Percentiles rank a stretch among this genome's conserved stretches.
These are phyloP conservation scores for Nicotiana tabacum DNA, from an alignment of 257 asterid species.

Conservation along the genomic window DNA sequence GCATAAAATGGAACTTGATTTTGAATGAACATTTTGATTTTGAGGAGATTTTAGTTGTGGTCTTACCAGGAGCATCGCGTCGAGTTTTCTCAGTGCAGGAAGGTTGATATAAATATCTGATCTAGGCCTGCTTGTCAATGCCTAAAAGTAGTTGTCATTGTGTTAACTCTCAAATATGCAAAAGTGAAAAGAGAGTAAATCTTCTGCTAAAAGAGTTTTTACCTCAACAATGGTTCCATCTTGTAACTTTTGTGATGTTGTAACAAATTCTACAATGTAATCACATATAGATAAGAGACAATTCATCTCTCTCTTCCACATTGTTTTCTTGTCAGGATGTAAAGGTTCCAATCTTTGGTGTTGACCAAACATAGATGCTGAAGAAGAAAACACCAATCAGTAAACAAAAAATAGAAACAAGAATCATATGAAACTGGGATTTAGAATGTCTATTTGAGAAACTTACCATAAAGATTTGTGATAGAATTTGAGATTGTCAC, in stretches of 20 bases:
- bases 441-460: background rate
- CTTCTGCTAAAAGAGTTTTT: background rate
- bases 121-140: conserved; percentile 73
- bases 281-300: conserved; percentile 73
- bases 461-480: conserved; percentile 78
- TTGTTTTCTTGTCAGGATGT: conserved; percentile 50
- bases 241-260: conserved; percentile 43
- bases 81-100: conserved; percentile 77
- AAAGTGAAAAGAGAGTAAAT: background rate
- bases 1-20: background rate
- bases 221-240: conserved; percentile 77
- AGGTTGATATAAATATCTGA: conserved; percentile 71
- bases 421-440: background rate
- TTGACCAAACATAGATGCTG: conserved; percentile 85
- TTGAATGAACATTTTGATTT: background rate
- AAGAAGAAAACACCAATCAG: conserved; percentile 2
- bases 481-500: conserved; percentile 82
- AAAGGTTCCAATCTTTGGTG: conserved; percentile 74
- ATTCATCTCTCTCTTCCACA: conserved; percentile 92
- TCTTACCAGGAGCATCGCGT: conserved; percentile 74
- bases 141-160: conserved; percentile 31
- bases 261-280: conserved; percentile 61
- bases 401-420: background rate
- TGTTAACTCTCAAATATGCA: background rate
- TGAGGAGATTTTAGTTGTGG: background rate